Evolutionary conservation across 345 rosid genomes (phyloP), one percentile per base, ranked within the genome.

Genomic region (Aurinia saxatilis): DNA sequence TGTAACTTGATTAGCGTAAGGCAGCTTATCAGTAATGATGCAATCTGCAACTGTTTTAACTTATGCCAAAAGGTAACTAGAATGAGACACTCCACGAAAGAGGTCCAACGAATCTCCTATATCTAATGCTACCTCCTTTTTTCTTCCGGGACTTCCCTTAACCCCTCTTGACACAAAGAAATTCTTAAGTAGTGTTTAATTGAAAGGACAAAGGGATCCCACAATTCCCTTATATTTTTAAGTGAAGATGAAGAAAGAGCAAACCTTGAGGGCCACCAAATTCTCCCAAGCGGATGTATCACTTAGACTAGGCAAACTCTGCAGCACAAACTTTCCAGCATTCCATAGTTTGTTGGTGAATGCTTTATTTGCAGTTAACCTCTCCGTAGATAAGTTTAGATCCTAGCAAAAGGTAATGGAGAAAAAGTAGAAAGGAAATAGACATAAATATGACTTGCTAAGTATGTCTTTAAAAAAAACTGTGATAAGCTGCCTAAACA

Each of bases 331-430:
- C 82, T 92, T 92, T 65, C 98, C 96, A 70, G 98, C 98, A 82
- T 92, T 92, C 98, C 98, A 92, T 29, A 92, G 73, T 77, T 92
- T 92, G 77, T 92, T 92, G 29, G 97, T 92, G 77, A 92, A 92
- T 52, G 93, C 93, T 75, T 89, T 92, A 81, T 89, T 92, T 45
- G 97, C 83, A 55, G 91, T 84, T 81, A 92, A 79, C 78, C 95
- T 89, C 78, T 92, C 98, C 42, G 82, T 79, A 18, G 97, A 92
- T 75, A 92, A 80, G 79, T 85, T 92, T 53, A 92, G 87, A 72
- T 92, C 98, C 98, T 92, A 75, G 48, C 75, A 62, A 50, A 49
- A 56, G 48, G 61, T 60, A 40, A 67, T 4, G 71, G 67, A 11
- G 66, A 60, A 33, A 69, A 52, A 36, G 68, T 37, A 23, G 40